Base-by-base conservation (phyloP, 1,284 basidiomycete genomes). In the Ustilago cynodontis region DNA sequence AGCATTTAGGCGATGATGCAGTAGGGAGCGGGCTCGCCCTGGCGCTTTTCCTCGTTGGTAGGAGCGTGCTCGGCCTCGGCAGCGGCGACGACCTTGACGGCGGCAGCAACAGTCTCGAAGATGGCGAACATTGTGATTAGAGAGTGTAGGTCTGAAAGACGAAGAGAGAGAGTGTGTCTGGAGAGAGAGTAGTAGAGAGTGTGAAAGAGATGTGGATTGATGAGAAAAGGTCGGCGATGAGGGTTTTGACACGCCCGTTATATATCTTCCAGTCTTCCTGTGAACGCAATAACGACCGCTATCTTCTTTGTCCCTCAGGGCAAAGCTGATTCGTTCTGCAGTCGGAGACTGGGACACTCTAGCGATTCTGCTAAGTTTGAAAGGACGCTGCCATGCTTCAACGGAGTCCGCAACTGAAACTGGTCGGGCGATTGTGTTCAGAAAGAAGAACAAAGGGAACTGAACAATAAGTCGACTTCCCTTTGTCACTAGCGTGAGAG, bases 161-260 rank as follows among this genome's bases (percentile, higher is more conserved):
- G 28, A 35, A 53, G 51, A 53, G 31, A n/a, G 28, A 13, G 31
- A 35, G n/a, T n/a, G n/a, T n/a, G n/a, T n/a, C n/a, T n/a, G 31
- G 35, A n/a, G 35, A 28, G 26, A n/a, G 55, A 22, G 35, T 55
- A 35, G 37, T 39, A 28, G 55, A 57, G 39, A 45, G 41, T 26
- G 37, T 57, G 55, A 16, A 16, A 39, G 53, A 55, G 53, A 39
- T 55, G 53, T 55, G 53, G 35, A 41, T 41, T 57, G 55, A 45
- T 57, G 55, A 43, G 37, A 26, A 57, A 57, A 45, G 14, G 55
- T 45, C 35, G 53, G 41, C 29, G 55, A 57, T 57, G 55, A 57
- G 55, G 39, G 6, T 4, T 10, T 57, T 57, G 39, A 45, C 41
- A 45, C 41, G 26, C 11, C 41, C 18, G 3, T 55, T 57, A 45